Conservation (phyloP, 2,329 filamentous ascomycete genomes). For the Monosporascus ibericus region DNA sequence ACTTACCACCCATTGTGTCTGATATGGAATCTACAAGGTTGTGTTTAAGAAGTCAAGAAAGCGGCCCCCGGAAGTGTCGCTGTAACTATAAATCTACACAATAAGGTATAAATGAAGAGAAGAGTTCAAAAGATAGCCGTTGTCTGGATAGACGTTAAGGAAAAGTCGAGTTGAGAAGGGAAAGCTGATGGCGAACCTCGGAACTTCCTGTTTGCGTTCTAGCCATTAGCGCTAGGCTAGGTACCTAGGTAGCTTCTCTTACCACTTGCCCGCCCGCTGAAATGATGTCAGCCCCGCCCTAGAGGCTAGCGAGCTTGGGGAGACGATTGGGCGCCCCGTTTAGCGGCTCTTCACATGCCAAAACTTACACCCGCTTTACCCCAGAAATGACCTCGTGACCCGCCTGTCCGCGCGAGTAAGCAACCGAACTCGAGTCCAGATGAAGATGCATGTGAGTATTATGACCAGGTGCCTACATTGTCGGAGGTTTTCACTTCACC, state of each 20-base stretch:
- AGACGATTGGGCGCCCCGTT: neutral
- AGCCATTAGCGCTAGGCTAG: neutral
- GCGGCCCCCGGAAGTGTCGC: neutral
- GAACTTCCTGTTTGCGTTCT: constrained; percentile 1
- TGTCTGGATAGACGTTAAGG: neutral
- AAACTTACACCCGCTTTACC: neutral
- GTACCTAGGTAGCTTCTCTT: neutral
- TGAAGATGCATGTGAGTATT: too few species aligned
- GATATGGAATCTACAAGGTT: neutral
- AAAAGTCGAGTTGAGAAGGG: neutral
- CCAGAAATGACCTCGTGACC: neutral
- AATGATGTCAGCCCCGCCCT: neutral
- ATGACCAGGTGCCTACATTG: too few species aligned
- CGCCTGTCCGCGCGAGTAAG: too few species aligned
- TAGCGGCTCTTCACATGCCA: neutral
- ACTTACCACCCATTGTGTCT: constrained; percentile 17
- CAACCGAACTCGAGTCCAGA: too few species aligned
- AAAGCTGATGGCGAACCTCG: neutral
- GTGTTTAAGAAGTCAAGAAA: neutral
- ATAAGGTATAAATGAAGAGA: too few species aligned
- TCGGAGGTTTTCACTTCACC: too few species aligned
- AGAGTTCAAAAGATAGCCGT: neutral
- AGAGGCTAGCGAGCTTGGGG: neutral
- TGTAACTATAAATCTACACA: neutral
- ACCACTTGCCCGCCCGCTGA: too few species aligned